Conservation (phyloP, 2,329 filamentous ascomycete genomes). For the Trichoderma sp. region DNA sequence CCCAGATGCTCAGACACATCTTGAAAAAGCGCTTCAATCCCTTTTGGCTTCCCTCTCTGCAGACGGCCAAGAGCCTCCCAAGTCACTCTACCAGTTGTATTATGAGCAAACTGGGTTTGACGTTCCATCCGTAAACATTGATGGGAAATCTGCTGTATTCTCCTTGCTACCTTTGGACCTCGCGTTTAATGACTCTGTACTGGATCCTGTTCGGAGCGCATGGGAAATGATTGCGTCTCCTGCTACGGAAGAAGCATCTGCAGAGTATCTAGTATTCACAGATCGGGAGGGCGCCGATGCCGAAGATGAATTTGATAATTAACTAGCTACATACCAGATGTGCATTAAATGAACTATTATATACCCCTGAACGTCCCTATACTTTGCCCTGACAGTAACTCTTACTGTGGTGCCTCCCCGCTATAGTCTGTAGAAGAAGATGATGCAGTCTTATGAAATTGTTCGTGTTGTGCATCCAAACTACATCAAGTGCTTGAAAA, state of each 20-base stretch:
- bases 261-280: slow-evolving; percentile 73
- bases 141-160: slow-evolving; percentile 53
- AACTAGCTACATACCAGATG: slow-evolving; percentile 20
- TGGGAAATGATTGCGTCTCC: slow-evolving; percentile 65
- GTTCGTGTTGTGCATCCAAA: too few species aligned
- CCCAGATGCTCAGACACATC: slow-evolving; percentile 35
- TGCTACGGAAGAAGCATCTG: slow-evolving; percentile 43
- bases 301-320: slow-evolving; percentile 51
- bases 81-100: slow-evolving; percentile 50
- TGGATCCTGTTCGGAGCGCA: slow-evolving; percentile 65
- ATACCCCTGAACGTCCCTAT: not conserved
- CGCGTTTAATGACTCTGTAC: slow-evolving; percentile 68
- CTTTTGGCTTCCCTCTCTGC: slow-evolving; percentile 39
- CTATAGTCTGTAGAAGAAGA: too few species aligned
- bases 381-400: not conserved
- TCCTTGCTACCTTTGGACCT: slow-evolving; percentile 61
- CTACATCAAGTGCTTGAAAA: too few species aligned
- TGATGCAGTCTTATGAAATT: too few species aligned
- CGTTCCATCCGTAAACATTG: slow-evolving; percentile 29
- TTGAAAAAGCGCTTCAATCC: slow-evolving; percentile 42
- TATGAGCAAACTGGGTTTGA: slow-evolving; percentile 51
- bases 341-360: not conserved
- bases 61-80: slow-evolving; percentile 28
- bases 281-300: slow-evolving; percentile 64
- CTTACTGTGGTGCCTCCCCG: not conserved